These are phyloP conservation scores for Boechera stricta DNA, from an alignment of 345 rosid species.

Conservation along the genomic window DNA sequence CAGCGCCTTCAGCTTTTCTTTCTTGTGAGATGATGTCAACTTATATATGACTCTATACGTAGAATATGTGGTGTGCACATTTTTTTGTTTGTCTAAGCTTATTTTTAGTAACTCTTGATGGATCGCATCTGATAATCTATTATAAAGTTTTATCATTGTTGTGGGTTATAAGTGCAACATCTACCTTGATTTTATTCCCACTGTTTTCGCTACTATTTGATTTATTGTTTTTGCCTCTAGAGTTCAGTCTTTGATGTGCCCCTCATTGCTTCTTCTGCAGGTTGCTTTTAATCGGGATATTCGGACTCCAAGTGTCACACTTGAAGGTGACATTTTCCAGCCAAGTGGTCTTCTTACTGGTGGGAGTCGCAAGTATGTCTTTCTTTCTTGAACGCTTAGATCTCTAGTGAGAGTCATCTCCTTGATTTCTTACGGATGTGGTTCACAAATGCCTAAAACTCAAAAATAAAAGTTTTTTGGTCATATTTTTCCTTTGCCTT, in stretches of 20 bases:
- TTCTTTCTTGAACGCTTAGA: constrained; percentile 31
- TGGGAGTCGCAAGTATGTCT: constrained; percentile 85
- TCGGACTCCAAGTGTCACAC: constrained; percentile 84
- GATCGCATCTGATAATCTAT: constrained; percentile 5
- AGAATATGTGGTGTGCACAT: constrained; percentile 19
- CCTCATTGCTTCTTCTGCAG: constrained; percentile 49
- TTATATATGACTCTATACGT: not conserved
- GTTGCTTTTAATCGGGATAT: constrained; percentile 80
- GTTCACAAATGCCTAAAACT: constrained; percentile 25
- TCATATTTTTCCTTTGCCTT: constrained; percentile 35
- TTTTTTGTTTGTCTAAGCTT: constrained; percentile 21
- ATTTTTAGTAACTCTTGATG: constrained; percentile 10
- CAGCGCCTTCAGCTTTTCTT: constrained; percentile 13
- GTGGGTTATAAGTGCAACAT: constrained; percentile 20
- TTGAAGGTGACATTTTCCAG: constrained; percentile 94
- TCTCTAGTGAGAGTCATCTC: constrained; percentile 19
- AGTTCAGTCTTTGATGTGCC: constrained; percentile 21
- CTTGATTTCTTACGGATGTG: constrained; percentile 16
- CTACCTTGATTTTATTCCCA: constrained; percentile 1
- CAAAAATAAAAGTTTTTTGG: constrained; percentile 1
- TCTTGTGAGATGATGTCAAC: not conserved
- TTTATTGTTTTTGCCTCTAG: constrained; percentile 14
- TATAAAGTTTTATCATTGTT: not conserved
- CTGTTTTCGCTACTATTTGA: constrained; percentile 18
- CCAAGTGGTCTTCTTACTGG: constrained; percentile 98